Conservation (phyloP, 805 yeast genomes). For the Saccharomycopsis amapae region DNA sequence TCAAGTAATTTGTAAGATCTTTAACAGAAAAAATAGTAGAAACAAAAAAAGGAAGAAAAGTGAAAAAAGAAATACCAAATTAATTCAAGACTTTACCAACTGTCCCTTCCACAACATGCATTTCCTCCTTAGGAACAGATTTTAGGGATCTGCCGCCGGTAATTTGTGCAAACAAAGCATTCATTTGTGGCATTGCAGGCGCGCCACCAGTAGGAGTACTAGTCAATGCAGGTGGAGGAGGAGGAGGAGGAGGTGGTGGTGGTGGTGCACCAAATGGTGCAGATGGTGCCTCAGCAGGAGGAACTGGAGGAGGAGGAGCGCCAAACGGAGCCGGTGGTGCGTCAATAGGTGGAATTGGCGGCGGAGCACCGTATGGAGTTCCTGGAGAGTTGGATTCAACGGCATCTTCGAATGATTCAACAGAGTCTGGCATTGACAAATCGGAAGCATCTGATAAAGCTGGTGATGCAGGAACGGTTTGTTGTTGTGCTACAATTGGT, state of each 20-base stretch:
- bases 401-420: conserved; percentile 21
- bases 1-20: too few species aligned
- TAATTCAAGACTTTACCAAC: conserved; percentile 44
- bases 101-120: conserved; percentile 38
- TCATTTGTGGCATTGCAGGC: conserved; percentile 31
- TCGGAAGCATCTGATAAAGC: conserved; percentile 18
- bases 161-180: conserved; percentile 52
- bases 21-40: too few species aligned
- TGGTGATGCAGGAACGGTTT: conserved; percentile 13
- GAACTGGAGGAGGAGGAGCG: conserved; percentile 7
- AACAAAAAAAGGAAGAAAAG: not conserved
- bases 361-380: conserved; percentile 3
- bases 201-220: conserved; percentile 26
- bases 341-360: conserved; percentile 4
- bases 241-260: conserved; percentile 13
- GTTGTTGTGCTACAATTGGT: not conserved
- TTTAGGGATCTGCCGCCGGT: conserved; percentile 43
- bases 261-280: conserved; percentile 13
- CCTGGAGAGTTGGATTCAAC: not conserved
- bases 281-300: conserved; percentile 4
- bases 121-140: conserved; percentile 43
- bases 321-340: conserved; percentile 14
- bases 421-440: conserved; percentile 21
- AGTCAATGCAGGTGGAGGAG: conserved; percentile 3
- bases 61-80: conserved; percentile 7